A percentile compares a stretch with the other conserved stretches of the same genome.
Conservation (phyloP, 306 rosid genomes). For the Ammopiptanthus mongolicus region DNA sequence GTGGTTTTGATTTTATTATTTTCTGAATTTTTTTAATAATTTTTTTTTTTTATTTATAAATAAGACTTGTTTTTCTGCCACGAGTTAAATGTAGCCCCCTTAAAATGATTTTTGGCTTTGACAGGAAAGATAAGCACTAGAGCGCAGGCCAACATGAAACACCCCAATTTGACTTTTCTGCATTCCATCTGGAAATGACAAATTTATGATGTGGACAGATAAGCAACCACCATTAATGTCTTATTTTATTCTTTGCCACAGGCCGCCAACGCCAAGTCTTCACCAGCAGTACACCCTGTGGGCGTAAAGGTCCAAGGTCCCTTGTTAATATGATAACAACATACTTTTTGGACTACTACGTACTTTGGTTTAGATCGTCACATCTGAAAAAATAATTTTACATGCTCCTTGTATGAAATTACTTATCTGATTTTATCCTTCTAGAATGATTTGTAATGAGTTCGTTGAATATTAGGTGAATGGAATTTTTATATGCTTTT, state of each 20-base stretch:
- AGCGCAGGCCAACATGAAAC: neutral
- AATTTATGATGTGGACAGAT: neutral
- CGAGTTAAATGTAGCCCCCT: neutral
- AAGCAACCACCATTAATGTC: neutral
- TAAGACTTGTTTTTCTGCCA: neutral
- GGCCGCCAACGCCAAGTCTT: neutral
- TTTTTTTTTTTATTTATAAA: neutral
- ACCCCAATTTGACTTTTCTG: conserved; percentile 23
- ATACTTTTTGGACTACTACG: too few species aligned
- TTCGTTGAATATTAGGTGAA: too few species aligned
- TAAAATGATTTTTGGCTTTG: neutral
- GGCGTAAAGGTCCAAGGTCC: neutral
- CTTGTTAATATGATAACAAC: too few species aligned
- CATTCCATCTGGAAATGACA: neutral
- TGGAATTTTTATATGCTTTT: neutral
- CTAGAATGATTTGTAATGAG: neutral
- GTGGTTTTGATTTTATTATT: conserved; percentile 16
- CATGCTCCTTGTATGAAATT: neutral
- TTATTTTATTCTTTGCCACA: neutral
- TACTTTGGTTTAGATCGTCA: neutral
- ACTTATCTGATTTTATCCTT: neutral
- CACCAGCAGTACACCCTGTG: neutral
- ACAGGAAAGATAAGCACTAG: neutral
- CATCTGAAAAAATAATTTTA: neutral
- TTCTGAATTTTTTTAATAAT: too few species aligned